A percentile compares a stretch with the other conserved stretches of the same genome.
These are phyloP conservation scores for Aplosporella prunicola DNA, from an alignment of 2,329 filamentous ascomycete genomes.

Conservation along the genomic window DNA sequence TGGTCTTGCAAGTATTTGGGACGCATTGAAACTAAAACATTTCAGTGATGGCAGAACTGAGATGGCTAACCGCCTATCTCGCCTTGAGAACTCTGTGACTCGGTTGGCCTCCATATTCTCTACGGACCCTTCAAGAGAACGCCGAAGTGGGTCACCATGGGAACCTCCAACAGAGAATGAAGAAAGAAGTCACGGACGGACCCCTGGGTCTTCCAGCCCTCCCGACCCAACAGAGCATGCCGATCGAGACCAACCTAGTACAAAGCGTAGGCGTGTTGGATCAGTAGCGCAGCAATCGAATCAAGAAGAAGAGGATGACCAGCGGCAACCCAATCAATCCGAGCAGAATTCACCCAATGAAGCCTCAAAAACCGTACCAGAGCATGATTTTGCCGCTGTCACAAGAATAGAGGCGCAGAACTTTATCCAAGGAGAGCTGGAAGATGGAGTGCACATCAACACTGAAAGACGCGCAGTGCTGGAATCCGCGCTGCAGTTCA, in stretches of 20 bases:
- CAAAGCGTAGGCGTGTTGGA: no score
- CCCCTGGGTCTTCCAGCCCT: no score
- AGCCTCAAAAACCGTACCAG: background rate
- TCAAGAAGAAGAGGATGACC: no score
- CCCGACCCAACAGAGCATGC: no score
- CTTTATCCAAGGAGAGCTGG: slow-evolving; percentile 8
- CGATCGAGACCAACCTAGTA: no score
- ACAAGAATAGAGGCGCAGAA: slow-evolving; percentile 3
- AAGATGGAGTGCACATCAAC: background rate
- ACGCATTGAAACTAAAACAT: background rate
- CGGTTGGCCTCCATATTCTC: slow-evolving; percentile 3
- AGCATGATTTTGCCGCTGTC: slow-evolving; percentile 2
- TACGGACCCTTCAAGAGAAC: no score
- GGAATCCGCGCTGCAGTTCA: slow-evolving; percentile 3
- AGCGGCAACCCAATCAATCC: no score
- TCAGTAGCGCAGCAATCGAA: background rate
- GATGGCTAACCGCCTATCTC: slow-evolving; percentile 2
- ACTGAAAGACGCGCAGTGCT: slow-evolving; percentile 4
- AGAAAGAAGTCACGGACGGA: no score
- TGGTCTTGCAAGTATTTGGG: no score
- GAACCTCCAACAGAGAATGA: no score
- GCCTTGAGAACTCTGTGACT: slow-evolving; percentile 6
- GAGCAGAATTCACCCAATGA: background rate
- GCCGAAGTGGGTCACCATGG: no score
- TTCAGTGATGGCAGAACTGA: slow-evolving; percentile 7